Evolutionary conservation across 345 rosid genomes (phyloP).

Genomic region (Eutrema heterophyllum): DNA sequence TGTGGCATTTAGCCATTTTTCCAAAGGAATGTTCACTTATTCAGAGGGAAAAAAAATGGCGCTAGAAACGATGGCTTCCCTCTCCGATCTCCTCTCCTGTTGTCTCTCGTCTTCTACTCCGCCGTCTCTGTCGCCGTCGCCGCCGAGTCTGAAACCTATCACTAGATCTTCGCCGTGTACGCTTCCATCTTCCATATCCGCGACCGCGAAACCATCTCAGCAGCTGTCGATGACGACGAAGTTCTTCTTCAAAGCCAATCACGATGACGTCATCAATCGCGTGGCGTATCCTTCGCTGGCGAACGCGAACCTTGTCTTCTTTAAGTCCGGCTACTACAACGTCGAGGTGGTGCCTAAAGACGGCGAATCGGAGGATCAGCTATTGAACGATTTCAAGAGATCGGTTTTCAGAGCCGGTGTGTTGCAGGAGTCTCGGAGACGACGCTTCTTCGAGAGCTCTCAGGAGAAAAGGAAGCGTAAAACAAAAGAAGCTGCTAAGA

Average conservation of each 20-base stretch:
- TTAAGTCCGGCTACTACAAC: slow-evolving; percentile 50
- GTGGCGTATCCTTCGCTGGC: slow-evolving; percentile 61
- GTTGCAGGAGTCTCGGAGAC: slow-evolving; percentile 59
- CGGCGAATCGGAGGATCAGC: slow-evolving; percentile 69
- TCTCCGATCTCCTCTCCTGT: slow-evolving; percentile 4
- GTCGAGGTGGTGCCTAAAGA: slow-evolving; percentile 65
- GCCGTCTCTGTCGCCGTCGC: neutral
- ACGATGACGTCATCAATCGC: slow-evolving; percentile 9
- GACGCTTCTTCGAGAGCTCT: slow-evolving; percentile 53
- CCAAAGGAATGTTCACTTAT: neutral
- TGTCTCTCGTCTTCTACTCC: slow-evolving; percentile 1
- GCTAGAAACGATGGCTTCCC: slow-evolving; percentile 20
- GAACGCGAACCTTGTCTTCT: slow-evolving; percentile 57
- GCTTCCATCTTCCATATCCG: neutral
- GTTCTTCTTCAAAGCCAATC: neutral
- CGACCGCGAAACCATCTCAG: neutral
- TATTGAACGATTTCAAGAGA: slow-evolving; percentile 60
- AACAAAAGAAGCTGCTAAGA: slow-evolving; percentile 73
- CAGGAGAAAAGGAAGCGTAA: slow-evolving; percentile 68
- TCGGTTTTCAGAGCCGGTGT: slow-evolving; percentile 73
- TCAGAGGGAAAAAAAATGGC: slow-evolving; percentile 16
- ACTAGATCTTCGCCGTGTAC: neutral
- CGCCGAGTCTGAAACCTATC: neutral
- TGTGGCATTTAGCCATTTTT: too few species aligned
- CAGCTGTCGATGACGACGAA: slow-evolving; percentile 1